Evolutionary conservation across 768 basidiomycete genomes (phyloP).

Genomic region (Tephrocybe sp.): DNA sequence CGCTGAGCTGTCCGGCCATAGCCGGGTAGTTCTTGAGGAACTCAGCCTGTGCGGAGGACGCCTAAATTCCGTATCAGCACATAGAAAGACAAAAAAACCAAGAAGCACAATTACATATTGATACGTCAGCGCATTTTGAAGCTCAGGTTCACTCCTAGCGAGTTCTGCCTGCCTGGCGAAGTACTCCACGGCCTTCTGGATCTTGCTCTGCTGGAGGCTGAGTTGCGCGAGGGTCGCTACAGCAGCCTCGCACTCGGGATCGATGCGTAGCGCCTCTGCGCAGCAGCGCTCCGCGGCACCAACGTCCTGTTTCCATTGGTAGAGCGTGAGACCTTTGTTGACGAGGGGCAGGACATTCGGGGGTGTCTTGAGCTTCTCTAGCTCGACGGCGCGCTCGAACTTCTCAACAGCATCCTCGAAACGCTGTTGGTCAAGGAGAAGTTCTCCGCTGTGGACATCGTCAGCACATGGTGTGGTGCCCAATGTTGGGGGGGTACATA

Average conservation of each 20-base stretch:
- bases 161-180: slow-evolving; percentile 84
- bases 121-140: slow-evolving; percentile 75
- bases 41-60: slow-evolving; percentile 78
- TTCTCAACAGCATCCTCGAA: slow-evolving; percentile 89
- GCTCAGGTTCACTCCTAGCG: slow-evolving; percentile 88
- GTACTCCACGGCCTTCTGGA: slow-evolving; percentile 82
- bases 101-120: slow-evolving; percentile 61
- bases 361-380: slow-evolving; percentile 73
- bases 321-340: slow-evolving; percentile 96
- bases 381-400: slow-evolving; percentile 88
- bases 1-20: slow-evolving; percentile 68
- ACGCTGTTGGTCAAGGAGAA: slow-evolving; percentile 87
- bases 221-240: slow-evolving; percentile 95
- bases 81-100: slow-evolving; percentile 1
- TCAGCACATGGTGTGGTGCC: not conserved
- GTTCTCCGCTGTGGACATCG: slow-evolving; percentile 68
- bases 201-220: slow-evolving; percentile 85
- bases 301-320: slow-evolving; percentile 94
- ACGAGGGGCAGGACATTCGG: slow-evolving; percentile 91
- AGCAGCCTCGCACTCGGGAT: slow-evolving; percentile 95
- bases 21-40: slow-evolving; percentile 85
- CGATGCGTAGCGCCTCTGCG: slow-evolving; percentile 82
- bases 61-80: slow-evolving; percentile 41
- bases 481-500: slow-evolving; percentile 39
- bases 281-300: slow-evolving; percentile 81